These are phyloP conservation scores for Termitomyces sp. DNA, from an alignment of 768 basidiomycete species.

Conservation along the genomic window DNA sequence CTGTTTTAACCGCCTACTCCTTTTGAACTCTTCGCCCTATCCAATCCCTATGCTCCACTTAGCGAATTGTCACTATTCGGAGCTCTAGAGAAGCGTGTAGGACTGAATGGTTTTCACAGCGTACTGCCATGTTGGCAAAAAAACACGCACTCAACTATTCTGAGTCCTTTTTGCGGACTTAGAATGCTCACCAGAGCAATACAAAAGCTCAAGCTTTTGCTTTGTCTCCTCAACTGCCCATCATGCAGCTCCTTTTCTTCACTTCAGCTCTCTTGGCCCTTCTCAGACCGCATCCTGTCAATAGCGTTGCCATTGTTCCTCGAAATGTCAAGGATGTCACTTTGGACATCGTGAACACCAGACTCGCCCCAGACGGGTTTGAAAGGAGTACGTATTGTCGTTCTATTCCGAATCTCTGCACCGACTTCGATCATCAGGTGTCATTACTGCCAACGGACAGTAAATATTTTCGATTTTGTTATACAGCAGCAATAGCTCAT, in stretches of 20 bases:
- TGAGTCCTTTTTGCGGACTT: conserved; percentile 9
- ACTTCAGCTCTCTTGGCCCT: conserved; percentile 7
- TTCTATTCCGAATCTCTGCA: not conserved
- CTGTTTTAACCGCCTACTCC: not conserved
- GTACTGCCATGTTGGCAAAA: not conserved
- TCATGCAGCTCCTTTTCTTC: conserved; percentile 8
- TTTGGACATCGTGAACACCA: conserved; percentile 14
- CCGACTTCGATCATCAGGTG: not conserved
- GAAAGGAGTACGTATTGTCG: conserved; percentile 10
- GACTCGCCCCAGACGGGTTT: conserved; percentile 18
- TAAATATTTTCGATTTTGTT: not conserved
- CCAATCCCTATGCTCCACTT: conserved; percentile 8
- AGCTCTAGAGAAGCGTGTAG: not conserved
- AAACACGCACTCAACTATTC: not conserved
- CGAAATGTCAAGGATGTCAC: conserved; percentile 5
- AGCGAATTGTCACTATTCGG: conserved; percentile 1
- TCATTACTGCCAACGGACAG: conserved; percentile 10
- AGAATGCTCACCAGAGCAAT: not conserved
- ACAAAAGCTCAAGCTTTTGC: conserved; percentile 4
- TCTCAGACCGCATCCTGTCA: conserved; percentile 4
- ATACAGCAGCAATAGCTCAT: not conserved
- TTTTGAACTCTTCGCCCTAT: not conserved
- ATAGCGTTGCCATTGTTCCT: not conserved
- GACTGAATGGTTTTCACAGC: conserved; percentile 1
- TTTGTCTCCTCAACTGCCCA: conserved; percentile 2